Evolutionary conservation across 768 basidiomycete genomes (phyloP), one percentile per base, ranked within the genome.

Genomic region (Cyclocybe aegerita): DNA sequence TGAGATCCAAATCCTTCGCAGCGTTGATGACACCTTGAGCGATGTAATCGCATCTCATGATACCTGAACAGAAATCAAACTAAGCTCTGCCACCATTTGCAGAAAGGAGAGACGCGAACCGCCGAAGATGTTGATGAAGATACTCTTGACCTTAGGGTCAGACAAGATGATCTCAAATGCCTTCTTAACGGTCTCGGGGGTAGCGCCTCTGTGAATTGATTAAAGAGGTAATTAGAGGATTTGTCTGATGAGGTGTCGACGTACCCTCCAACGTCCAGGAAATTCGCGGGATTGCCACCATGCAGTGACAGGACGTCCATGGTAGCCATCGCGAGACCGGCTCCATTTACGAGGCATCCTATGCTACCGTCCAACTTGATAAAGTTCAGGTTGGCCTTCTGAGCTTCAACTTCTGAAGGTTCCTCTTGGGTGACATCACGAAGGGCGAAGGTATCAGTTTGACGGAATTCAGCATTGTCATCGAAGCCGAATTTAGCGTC

Each of bases 401-500:
- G 94, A 15, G 97, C 97, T 69, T 97, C 93, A 31, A 99, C 96
- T 70, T 99, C 97, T 29, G 93, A 95, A 14, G 94, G 83, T 63
- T 98, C 94, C 70, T 99, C 97, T 69, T 99, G 97, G 0, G 92
- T 83, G 49, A 89, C 80, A 65, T 99, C 97, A 47, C 97, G 86
- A 48, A 99, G 79, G 48, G 72, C 78, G 65, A 96, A 97, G 54
- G 98, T 67, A 59, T 96, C 93, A 62, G 84, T 71, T 65, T 99
- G 97, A 54, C 97, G 88, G 83, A 99, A 99, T 65, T 94, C 93
- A 34, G 97, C 97, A 65, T 99, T 98, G 68, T 99, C 97, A 62
- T 99, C 97, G 62, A 99, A 99, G n/a, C 94, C 93, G 54, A 98
- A 93, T 71, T 99, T 99, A 67, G 97, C 97, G 69, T 99, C 97